A percentile compares a stretch with the other conserved stretches of the same genome.
Conservation (phyloP, 2,329 filamentous ascomycete genomes). For the Exophiala xenobiotica region DNA sequence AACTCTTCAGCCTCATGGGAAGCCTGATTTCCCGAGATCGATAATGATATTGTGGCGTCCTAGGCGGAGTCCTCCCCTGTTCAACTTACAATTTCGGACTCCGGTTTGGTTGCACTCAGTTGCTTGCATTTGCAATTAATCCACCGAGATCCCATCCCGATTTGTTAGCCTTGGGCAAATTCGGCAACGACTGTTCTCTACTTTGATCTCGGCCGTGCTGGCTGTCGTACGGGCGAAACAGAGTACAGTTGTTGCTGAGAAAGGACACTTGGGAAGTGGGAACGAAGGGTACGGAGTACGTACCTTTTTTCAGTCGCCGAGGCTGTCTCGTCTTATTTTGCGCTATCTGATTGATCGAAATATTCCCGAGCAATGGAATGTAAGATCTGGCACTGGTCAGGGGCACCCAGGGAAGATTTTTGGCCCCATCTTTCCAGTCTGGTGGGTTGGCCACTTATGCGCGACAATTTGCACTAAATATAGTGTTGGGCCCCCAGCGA, state of each 20-base stretch:
- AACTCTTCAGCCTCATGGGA: slow-evolving; percentile 20
- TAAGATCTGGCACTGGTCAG: background rate
- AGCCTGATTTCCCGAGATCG: slow-evolving; percentile 11
- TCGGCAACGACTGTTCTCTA: no score
- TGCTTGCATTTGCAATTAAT: slow-evolving; percentile 3
- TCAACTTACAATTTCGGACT: slow-evolving; percentile 25
- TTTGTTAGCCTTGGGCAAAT: no score
- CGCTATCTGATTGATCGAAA: background rate
- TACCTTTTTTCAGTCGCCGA: background rate
- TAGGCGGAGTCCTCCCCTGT: slow-evolving; percentile 22
- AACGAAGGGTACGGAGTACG: no score
- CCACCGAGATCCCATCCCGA: slow-evolving; percentile 1
- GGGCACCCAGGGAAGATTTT: background rate
- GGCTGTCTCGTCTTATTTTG: background rate
- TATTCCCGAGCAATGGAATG: background rate
- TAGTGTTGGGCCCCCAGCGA: slow-evolving; percentile 17
- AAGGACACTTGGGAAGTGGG: background rate
- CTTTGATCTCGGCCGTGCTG: no score
- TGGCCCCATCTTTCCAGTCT: background rate
- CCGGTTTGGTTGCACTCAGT: slow-evolving; percentile 16
- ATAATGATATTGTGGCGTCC: slow-evolving; percentile 9
- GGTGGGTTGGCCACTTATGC: background rate
- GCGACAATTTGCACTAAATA: slow-evolving; percentile 8
- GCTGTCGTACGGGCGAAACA: background rate
- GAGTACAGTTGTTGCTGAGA: background rate